These are phyloP conservation scores for Alternaria tenuissima DNA, from an alignment of 2,329 filamentous ascomycete genomes.

Conservation along the genomic window DNA sequence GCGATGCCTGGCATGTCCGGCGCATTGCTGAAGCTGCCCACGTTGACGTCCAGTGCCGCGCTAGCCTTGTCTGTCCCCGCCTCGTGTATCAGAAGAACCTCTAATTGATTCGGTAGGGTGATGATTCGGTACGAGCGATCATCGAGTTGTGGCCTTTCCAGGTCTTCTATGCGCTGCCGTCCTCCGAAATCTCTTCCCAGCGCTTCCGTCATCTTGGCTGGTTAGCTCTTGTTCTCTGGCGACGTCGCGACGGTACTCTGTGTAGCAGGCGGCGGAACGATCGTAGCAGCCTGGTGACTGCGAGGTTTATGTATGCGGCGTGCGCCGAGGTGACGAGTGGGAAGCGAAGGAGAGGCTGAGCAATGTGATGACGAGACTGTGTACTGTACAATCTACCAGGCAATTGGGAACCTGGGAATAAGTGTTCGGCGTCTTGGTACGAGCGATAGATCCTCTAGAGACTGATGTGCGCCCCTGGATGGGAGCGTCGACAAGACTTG, in stretches of 20 bases:
- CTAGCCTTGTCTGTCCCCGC: too few species aligned
- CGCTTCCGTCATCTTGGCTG: conserved; percentile 40
- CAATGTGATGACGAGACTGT: conserved; percentile 23
- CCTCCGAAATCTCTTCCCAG: conserved; percentile 39
- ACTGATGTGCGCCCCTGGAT: conserved; percentile 26
- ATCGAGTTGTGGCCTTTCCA: too few species aligned
- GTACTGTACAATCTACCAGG: conserved; percentile 22
- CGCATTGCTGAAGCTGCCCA: too few species aligned
- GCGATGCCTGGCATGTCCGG: too few species aligned
- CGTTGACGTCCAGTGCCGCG: too few species aligned
- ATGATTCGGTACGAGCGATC: too few species aligned
- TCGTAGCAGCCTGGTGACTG: conserved; percentile 15
- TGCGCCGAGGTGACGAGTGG: conserved; percentile 31
- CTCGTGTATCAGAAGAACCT: too few species aligned
- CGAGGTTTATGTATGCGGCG: conserved; percentile 31
- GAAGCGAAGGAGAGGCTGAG: conserved; percentile 18
- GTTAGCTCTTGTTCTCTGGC: conserved; percentile 12
- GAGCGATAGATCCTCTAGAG: conserved; percentile 33
- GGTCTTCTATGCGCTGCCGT: too few species aligned
- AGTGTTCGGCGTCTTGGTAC: conserved; percentile 24
- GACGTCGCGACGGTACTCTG: conserved; percentile 19
- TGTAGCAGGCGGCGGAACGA: conserved; percentile 17
- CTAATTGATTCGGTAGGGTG: too few species aligned
- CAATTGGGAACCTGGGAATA: conserved; percentile 14
- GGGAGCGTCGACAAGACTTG: conserved; percentile 38